Conservation (phyloP, 2,329 filamentous ascomycete species). For the Hypoxylon sp. region DNA sequence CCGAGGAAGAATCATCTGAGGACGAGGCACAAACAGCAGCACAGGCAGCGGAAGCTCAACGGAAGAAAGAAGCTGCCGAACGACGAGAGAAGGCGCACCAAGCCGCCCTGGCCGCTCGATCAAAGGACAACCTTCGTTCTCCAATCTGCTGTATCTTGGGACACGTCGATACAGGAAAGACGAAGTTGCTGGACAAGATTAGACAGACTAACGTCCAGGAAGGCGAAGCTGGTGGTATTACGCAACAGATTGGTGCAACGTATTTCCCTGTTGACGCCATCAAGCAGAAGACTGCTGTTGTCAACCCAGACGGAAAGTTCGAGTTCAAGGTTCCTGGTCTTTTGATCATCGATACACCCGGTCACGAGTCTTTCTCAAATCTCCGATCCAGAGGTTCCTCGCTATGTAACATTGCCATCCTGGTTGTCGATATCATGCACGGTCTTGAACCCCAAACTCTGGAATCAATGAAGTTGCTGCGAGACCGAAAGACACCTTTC, state of each 20-base stretch:
- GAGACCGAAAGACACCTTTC: conserved; percentile 96
- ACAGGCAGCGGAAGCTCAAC: conserved; percentile 78
- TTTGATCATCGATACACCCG: conserved; percentile 96
- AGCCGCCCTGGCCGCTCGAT: conserved; percentile 90
- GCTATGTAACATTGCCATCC: conserved; percentile 98
- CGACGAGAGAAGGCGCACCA: conserved; percentile 91
- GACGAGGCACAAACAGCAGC: conserved; percentile 84
- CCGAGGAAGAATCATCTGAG: conserved; percentile 73
- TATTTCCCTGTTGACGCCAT: conserved; percentile 98
- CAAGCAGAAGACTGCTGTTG: conserved; percentile 90
- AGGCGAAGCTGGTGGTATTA: conserved; percentile 99
- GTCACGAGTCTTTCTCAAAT: conserved; percentile 99
- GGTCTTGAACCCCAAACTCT: conserved; percentile 96
- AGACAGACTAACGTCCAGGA: conserved; percentile 99
- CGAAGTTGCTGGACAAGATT: conserved; percentile 98
- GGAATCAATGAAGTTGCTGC: conserved; percentile 94
- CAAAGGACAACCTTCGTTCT: conserved; percentile 93
- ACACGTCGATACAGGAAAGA: conserved; percentile 99
- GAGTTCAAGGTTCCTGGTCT: conserved; percentile 98
- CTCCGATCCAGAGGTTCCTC: conserved; percentile 96
- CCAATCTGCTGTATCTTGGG: conserved; percentile 99
- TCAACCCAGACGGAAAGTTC: conserved; percentile 91
- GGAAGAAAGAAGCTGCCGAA: conserved; percentile 90
- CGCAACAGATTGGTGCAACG: conserved; percentile 98
- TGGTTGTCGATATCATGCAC: conserved; percentile 99